Percentiles rank a stretch among this genome's conserved stretches.
Evolutionary conservation across 2,329 filamentous ascomycete genomes (phyloP).

Genomic region (Gyromitra esculenta): DNA sequence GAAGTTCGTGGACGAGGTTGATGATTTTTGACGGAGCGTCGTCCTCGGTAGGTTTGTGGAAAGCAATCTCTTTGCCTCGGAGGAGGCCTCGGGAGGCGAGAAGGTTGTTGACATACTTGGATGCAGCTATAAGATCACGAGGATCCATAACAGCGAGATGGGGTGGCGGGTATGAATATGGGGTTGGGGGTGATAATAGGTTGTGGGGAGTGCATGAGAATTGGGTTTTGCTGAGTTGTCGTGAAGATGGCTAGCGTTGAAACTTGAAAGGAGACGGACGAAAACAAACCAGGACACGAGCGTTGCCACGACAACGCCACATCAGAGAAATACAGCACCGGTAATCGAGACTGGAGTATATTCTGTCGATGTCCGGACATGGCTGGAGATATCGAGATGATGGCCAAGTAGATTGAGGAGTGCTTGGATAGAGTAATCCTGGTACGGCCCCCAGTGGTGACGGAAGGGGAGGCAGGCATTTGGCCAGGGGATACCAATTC

Average conservation of each 20-base stretch:
- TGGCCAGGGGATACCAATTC: not conserved
- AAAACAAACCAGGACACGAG: constrained; percentile 5
- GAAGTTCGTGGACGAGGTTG: constrained; percentile 91
- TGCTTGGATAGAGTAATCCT: too few relatives aligned
- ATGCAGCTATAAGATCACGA: constrained; percentile 73
- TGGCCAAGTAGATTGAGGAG: too few relatives aligned
- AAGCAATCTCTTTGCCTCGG: constrained; percentile 79
- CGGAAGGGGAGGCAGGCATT: not conserved
- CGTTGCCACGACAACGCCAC: constrained; percentile 20
- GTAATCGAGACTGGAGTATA: too few relatives aligned
- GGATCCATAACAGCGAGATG: constrained; percentile 64
- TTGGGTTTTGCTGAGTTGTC: not conserved
- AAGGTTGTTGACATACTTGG: constrained; percentile 78
- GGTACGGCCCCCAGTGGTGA: too few relatives aligned
- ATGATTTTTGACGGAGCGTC: constrained; percentile 79
- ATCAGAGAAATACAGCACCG: not conserved
- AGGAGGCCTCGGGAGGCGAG: constrained; percentile 73
- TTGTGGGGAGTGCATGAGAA: constrained; percentile 8
- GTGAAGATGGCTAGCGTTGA: not conserved
- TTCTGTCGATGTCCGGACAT: too few relatives aligned
- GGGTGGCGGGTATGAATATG: not conserved
- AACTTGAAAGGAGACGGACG: constrained; percentile 6
- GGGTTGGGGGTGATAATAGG: not conserved
- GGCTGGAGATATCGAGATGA: not conserved
- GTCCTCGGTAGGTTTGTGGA: constrained; percentile 74